Evolutionary conservation across 768 basidiomycete genomes (phyloP), one percentile per base, ranked within the genome.

Genomic region (Pisolithus microcarpus): DNA sequence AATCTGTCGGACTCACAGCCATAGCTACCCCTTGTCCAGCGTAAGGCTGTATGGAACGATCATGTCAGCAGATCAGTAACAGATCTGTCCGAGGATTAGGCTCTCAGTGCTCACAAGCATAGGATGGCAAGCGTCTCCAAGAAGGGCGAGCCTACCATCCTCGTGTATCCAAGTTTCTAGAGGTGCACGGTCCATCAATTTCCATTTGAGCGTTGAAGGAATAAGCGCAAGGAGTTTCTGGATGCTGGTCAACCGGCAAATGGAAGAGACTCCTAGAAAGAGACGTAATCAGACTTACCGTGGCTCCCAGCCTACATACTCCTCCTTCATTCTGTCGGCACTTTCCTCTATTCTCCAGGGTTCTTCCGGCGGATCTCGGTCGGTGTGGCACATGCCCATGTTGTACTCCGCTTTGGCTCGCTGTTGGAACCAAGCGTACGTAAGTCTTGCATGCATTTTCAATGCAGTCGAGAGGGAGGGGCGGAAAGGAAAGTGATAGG

Each of bases 91-190:
- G 9, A 4, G 18, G 26, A 42, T 13, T 5, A 0, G 23, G 5
- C 18, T 19, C 5, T 36, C 26, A 69, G 5, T 18, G n/a, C 6
- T 36, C 26, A 69, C 65, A 23, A 79, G 65, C 75, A 80, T 80
- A 1, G 80, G 75, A 59, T 81, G 80, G 43, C 78, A 79, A 0
- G 79, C 70, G 56, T 81, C 80, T 1, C 80, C 80, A 0, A 81
- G 64, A 15, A 81, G 60, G 4, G 64, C 71, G 1, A 80, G 65
- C 21, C 64, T 72, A 3, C 71, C 73, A 16, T 63, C 62, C 34
- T 56, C 54, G 60, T 81, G 76, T 10, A 79, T 52, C 80, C 79
- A 81, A 0, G 70, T 73, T 0, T 65, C 61, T 44, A 81, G 61
- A 23, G 79, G 77, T 4, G 59, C 61, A 13, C 76, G 73, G 53